These are phyloP conservation scores for Colletotrichum simmondsii DNA, from an alignment of 2,329 filamentous ascomycete genomes.

Conservation along the genomic window DNA sequence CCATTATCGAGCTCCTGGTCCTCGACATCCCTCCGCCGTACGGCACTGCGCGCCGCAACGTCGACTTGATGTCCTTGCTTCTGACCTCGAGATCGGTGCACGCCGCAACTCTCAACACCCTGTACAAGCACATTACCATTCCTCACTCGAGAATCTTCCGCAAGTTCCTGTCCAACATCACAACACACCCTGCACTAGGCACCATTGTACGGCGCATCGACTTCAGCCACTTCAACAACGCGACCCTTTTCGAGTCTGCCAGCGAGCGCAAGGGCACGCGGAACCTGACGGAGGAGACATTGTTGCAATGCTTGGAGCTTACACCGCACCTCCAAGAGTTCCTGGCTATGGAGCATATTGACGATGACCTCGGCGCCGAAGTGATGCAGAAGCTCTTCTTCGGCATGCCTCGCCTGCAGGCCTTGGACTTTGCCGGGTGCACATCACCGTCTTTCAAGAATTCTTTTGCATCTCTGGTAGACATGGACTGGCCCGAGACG, in stretches of 20 bases:
- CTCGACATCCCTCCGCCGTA: slow-evolving; percentile 79
- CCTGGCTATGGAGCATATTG: slow-evolving; percentile 82
- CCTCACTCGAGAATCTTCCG: slow-evolving; percentile 86
- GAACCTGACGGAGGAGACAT: slow-evolving; percentile 79
- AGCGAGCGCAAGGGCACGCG: slow-evolving; percentile 79
- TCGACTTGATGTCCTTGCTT: slow-evolving; percentile 80
- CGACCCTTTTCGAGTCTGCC: slow-evolving; percentile 79
- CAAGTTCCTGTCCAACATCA: slow-evolving; percentile 80
- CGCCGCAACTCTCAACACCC: slow-evolving; percentile 76
- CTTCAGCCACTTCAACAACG: slow-evolving; percentile 87
- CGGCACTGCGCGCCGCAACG: slow-evolving; percentile 79
- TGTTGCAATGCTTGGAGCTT: slow-evolving; percentile 76
- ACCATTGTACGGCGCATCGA: slow-evolving; percentile 82
- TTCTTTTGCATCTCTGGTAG: slow-evolving; percentile 67
- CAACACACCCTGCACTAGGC: slow-evolving; percentile 74
- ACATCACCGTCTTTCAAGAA: slow-evolving; percentile 75
- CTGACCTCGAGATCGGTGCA: slow-evolving; percentile 81
- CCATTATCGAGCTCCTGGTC: slow-evolving; percentile 80
- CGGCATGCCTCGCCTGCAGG: slow-evolving; percentile 71
- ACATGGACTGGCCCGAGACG: slow-evolving; percentile 61
- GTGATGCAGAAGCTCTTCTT: slow-evolving; percentile 79
- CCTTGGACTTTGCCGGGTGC: slow-evolving; percentile 82
- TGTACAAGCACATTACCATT: slow-evolving; percentile 84
- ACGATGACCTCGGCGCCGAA: slow-evolving; percentile 76
- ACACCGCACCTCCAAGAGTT: slow-evolving; percentile 82